Evolutionary conservation across 1,139 yeast species (phyloP).

Genomic region (Protomyces gravidus): DNA sequence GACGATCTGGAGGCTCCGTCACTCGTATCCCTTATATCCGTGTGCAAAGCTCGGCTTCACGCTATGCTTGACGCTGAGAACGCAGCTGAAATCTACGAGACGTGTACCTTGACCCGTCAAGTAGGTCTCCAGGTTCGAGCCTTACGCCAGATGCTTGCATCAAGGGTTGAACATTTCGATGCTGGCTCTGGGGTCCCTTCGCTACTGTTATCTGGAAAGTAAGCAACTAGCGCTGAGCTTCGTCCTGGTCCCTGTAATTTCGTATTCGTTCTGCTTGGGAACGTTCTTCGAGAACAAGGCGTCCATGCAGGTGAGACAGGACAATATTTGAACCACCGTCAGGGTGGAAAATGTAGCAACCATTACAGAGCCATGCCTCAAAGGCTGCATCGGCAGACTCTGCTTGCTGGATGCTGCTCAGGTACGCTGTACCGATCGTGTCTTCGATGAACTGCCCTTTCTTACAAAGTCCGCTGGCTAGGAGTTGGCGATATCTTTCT

Average conservation of each 20-base stretch:
- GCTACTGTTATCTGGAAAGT: too few species aligned
- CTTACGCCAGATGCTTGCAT: conserved; percentile 6
- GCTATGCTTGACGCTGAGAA: not conserved
- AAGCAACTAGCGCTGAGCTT: too few species aligned
- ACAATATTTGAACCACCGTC: conserved; percentile 1
- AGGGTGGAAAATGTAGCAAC: conserved; percentile 12
- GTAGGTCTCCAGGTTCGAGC: conserved; percentile 30
- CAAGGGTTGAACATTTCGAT: too few species aligned
- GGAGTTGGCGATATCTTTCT: not conserved
- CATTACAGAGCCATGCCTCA: conserved; percentile 2
- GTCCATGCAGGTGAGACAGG: conserved; percentile 14
- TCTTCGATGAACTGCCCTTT: conserved; percentile 21
- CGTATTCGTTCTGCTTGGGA: conserved; percentile 8
- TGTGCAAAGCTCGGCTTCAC: conserved; percentile 14
- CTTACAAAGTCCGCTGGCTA: not conserved
- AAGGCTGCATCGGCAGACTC: not conserved
- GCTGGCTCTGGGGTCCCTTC: too few species aligned
- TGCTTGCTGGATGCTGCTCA: not conserved
- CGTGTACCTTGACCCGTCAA: conserved; percentile 23
- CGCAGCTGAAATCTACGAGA: conserved; percentile 26
- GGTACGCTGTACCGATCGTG: conserved; percentile 7
- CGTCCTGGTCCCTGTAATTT: too few species aligned
- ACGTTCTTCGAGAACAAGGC: not conserved
- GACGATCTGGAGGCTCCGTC: not conserved
- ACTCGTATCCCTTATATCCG: not conserved